phyloP scores from a whole-genome alignment of 2,329 filamentous ascomycete genomes.

The Aureobasidium lini region DNA sequence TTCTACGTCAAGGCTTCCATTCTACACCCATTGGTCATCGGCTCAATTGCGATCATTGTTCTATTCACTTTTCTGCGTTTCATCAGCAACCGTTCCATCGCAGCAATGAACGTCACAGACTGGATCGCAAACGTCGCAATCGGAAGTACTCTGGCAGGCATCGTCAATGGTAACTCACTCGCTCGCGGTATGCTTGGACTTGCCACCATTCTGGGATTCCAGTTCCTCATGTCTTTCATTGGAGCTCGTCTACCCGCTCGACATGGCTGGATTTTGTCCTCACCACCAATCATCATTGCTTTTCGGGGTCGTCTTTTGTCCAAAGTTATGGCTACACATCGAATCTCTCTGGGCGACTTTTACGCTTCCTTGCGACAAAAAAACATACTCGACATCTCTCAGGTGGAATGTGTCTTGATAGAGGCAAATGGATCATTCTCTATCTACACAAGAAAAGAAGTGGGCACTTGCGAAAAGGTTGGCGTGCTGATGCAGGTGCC shows the following conservation, averaged over 20 bases:
- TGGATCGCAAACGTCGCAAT: neutral
- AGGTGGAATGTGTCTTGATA: neutral
- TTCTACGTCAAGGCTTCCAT: neutral
- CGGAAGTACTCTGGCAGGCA: neutral
- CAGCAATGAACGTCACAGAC: neutral
- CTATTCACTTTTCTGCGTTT: neutral
- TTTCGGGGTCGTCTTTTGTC: neutral
- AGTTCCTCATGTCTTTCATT: neutral
- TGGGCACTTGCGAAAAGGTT: neutral
- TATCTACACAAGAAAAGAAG: neutral
- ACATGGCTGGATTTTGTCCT: neutral
- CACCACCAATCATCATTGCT: neutral
- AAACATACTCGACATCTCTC: neutral
- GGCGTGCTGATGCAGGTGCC: neutral
- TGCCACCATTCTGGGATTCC: neutral
- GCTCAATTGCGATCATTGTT: neutral
- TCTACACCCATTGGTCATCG: neutral
- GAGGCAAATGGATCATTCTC: neutral
- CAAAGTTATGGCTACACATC: neutral
- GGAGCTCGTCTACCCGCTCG: neutral
- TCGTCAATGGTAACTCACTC: neutral
- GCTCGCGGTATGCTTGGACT: neutral
- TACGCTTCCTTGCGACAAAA: neutral
- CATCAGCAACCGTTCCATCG: neutral
- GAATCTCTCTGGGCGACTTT: neutral